Evolutionary conservation across 768 basidiomycete species (phyloP), one percentile per base, ranked within the genome.

Genomic region (Gyrodon lividus): DNA sequence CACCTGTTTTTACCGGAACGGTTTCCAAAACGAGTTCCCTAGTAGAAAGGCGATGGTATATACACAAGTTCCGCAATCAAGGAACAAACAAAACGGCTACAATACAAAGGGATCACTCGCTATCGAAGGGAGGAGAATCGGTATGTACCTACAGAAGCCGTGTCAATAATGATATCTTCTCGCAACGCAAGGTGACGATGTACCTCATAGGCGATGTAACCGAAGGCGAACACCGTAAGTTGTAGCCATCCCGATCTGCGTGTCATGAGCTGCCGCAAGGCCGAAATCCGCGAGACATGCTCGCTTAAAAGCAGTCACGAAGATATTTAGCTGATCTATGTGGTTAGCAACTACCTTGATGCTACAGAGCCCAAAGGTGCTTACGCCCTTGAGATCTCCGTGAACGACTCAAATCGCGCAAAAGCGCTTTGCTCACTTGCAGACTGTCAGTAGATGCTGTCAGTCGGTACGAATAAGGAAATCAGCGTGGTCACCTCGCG

Each of bases 371-470:
- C 16, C 30, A 19, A 2, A 24, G 37, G 33, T 9, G 52, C 73
- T 54, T 46, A 77, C 76, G 26, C 70, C 70, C 58, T 75, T 77
- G 19, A 77, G 51, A 47, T 77, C 76, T 9, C 76, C 75, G 17
- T 77, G 75, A 12, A 71, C 55, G 14, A 77, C n/a, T n/a, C n/a
- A n/a, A n/a, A n/a, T n/a, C n/a, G n/a, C n/a, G n/a, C n/a, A n/a
- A n/a, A n/a, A n/a, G n/a, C n/a, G n/a, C n/a, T n/a, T n/a, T n/a
- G n/a, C n/a, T n/a, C n/a, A n/a, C n/a, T n/a, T n/a, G n/a, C n/a
- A n/a, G n/a, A n/a, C n/a, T n/a, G n/a, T n/a, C n/a, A n/a, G n/a
- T n/a, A n/a, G n/a, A n/a, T n/a, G n/a, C n/a, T n/a, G n/a, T n/a
- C n/a, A n/a, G n/a, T n/a, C n/a, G n/a, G n/a, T n/a, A n/a, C n/a